phyloP scores from a whole-genome alignment of 129 eudicot species.

The Pseudognaphalium luteoalbum region DNA sequence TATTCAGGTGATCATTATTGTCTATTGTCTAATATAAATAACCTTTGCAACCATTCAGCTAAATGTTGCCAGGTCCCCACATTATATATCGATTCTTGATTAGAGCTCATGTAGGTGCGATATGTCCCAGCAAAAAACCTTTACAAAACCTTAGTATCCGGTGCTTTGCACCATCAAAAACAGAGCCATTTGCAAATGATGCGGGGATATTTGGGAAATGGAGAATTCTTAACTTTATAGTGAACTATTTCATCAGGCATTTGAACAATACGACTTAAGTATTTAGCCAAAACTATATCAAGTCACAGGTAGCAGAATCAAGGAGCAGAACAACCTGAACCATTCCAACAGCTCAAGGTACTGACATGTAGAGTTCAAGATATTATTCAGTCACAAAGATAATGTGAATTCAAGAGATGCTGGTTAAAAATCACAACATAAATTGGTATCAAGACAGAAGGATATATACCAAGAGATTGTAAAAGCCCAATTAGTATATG shows the following conservation, averaged over 20 bases:
- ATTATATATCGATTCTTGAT: too few relatives aligned
- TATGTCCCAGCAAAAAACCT: too few relatives aligned
- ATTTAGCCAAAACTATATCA: neutral
- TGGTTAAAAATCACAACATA: constrained; percentile 19
- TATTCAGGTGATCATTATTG: neutral
- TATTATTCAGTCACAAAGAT: neutral
- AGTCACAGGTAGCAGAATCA: neutral
- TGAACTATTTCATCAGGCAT: constrained; percentile 10
- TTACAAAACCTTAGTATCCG: neutral
- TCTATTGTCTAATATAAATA: too few relatives aligned
- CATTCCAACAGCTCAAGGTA: neutral
- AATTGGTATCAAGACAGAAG: constrained; percentile 19
- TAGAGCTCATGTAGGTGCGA: too few relatives aligned
- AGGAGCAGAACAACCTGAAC: neutral
- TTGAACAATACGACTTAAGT: neutral
- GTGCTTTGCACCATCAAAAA: neutral
- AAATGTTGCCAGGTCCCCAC: too few relatives aligned
- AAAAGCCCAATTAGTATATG: constrained; percentile 30
- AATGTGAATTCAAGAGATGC: neutral
- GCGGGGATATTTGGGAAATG: too few relatives aligned
- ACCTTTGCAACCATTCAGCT: too few relatives aligned
- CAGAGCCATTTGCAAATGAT: neutral
- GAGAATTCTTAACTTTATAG: neutral
- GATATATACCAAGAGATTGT: constrained; percentile 34
- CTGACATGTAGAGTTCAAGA: neutral